Evolutionary conservation across 768 basidiomycete species (phyloP).

Genomic region (Imleria badia): DNA sequence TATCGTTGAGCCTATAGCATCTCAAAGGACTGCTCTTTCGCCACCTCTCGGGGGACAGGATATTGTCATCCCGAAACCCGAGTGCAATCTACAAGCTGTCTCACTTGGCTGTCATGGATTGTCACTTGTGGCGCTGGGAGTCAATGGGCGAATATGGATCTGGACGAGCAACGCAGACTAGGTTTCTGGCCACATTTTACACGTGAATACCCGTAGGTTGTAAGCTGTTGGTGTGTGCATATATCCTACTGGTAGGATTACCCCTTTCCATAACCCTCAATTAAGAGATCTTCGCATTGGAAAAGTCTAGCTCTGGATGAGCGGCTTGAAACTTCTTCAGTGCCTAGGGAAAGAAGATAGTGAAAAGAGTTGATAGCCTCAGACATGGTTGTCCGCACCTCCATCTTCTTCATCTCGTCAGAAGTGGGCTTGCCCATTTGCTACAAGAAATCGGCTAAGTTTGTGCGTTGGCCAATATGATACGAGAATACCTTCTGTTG

Average conservation of each 20-base stretch:
- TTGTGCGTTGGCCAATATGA: neutral
- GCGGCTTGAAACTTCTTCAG: constrained; percentile 85
- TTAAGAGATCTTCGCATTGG: constrained; percentile 83
- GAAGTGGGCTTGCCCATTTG: constrained; percentile 97
- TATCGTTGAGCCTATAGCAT: neutral
- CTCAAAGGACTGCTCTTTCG: constrained; percentile 12
- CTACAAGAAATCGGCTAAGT: constrained; percentile 37
- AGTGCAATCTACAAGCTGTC: constrained; percentile 37
- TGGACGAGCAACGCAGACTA: constrained; percentile 25
- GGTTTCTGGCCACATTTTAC: neutral
- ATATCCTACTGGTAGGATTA: neutral
- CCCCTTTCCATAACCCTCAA: neutral
- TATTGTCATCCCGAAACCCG: constrained; percentile 16
- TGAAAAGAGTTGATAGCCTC: neutral
- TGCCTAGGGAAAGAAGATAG: constrained; percentile 44
- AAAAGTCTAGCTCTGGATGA: constrained; percentile 95
- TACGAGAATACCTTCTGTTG: constrained; percentile 39
- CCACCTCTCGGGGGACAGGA: constrained; percentile 22
- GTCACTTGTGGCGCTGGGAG: constrained; percentile 23
- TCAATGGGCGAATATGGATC: constrained; percentile 23
- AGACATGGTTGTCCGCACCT: constrained; percentile 45
- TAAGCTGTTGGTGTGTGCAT: neutral
- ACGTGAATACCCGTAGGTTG: neutral
- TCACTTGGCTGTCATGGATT: constrained; percentile 44
- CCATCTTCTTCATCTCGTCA: constrained; percentile 90